Evolutionary conservation across 768 basidiomycete genomes (phyloP).

Genomic region (Tricholoma saponaceum): DNA sequence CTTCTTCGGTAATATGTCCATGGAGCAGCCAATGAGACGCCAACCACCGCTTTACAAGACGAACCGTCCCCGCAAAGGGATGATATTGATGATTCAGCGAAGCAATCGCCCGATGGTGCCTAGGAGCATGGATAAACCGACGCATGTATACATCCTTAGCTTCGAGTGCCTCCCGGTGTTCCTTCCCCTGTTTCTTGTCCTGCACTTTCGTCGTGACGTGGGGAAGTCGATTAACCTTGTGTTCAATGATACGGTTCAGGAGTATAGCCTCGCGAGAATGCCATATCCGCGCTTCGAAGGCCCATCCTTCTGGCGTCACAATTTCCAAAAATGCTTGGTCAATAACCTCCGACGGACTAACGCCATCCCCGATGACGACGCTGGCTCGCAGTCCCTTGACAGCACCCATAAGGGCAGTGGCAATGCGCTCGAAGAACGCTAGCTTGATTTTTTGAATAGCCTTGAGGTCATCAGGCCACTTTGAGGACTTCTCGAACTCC

Average conservation of each 20-base stretch:
- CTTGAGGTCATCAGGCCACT: slow-evolving; percentile 92
- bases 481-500: slow-evolving; percentile 88
- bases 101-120: slow-evolving; percentile 82
- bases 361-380: slow-evolving; percentile 55
- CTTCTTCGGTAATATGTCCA: slow-evolving; percentile 70
- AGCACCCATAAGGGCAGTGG: slow-evolving; percentile 52
- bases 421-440: slow-evolving; percentile 85
- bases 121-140: slow-evolving; percentile 76
- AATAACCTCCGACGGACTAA: slow-evolving; percentile 47
- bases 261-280: slow-evolving; percentile 82
- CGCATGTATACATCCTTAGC: slow-evolving; percentile 58
- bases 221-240: slow-evolving; percentile 32
- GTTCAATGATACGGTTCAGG: slow-evolving; percentile 61
- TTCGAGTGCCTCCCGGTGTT: slow-evolving; percentile 51
- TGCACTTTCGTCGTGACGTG: slow-evolving; percentile 22
- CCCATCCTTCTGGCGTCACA: slow-evolving; percentile 78
- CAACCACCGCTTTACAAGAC: slow-evolving; percentile 92
- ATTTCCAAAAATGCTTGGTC: slow-evolving; percentile 77
- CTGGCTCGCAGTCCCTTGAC: slow-evolving; percentile 48
- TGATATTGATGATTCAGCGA: slow-evolving; percentile 74
- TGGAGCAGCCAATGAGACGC: slow-evolving; percentile 84
- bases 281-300: slow-evolving; percentile 80
- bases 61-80: slow-evolving; percentile 80
- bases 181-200: slow-evolving; percentile 36
- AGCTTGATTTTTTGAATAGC: slow-evolving; percentile 94